phyloP scores from a whole-genome alignment of 2,329 filamentous ascomycete species.

The Monilinia fructigena region DNA sequence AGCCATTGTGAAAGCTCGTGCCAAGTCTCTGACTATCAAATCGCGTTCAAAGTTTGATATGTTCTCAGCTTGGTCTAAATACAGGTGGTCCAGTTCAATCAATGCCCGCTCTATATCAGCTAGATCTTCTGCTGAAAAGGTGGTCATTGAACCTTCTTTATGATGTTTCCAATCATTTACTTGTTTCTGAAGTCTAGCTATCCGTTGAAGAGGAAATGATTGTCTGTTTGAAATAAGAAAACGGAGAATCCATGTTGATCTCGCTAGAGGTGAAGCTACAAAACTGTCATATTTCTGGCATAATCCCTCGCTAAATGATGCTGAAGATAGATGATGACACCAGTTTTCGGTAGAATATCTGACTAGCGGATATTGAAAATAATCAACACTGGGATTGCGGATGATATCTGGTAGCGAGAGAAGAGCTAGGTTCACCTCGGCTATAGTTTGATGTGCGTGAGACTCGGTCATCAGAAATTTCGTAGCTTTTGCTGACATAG shows the following conservation, averaged over 20 bases:
- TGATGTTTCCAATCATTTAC: slow-evolving; percentile 5
- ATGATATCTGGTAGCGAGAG: slow-evolving; percentile 6
- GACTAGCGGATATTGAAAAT: slow-evolving; percentile 7
- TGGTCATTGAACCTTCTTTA: not conserved
- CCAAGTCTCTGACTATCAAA: slow-evolving; percentile 13
- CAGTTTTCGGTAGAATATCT: slow-evolving; percentile 20
- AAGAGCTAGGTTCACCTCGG: slow-evolving; percentile 1
- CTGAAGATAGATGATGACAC: slow-evolving; percentile 19
- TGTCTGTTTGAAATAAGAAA: slow-evolving; percentile 13
- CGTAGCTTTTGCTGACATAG: slow-evolving; percentile 18
- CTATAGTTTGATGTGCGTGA: slow-evolving; percentile 12
- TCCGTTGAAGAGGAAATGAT: slow-evolving; percentile 17
- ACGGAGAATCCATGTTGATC: slow-evolving; percentile 21
- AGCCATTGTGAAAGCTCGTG: slow-evolving; percentile 21
- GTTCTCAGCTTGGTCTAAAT: not conserved
- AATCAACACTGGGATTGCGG: not conserved
- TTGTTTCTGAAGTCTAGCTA: slow-evolving; percentile 20
- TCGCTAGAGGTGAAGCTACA: not conserved
- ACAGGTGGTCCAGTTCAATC: slow-evolving; percentile 10
- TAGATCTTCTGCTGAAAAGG: slow-evolving; percentile 15
- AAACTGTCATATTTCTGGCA: slow-evolving; percentile 6
- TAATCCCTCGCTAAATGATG: not conserved
- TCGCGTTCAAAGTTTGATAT: slow-evolving; percentile 20
- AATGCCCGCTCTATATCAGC: slow-evolving; percentile 21
- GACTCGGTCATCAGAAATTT: slow-evolving; percentile 21